Base-by-base conservation (phyloP, 345 rosid species). In the Corchorus capsularis region DNA sequence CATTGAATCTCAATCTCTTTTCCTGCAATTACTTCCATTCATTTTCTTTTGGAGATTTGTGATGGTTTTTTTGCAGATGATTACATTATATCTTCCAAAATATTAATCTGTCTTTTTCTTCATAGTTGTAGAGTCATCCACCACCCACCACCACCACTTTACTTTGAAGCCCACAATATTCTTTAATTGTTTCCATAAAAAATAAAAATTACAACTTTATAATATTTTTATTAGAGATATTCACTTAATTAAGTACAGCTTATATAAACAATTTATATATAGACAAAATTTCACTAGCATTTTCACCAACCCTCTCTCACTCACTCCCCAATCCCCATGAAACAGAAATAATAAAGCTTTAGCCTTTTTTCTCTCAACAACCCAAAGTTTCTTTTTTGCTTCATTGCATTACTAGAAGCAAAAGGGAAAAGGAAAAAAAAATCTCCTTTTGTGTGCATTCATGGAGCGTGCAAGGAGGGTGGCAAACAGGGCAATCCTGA, bases 401-500 rank as follows among this genome's bases (percentile, higher is more conserved):
- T 34, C 14, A 14, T 72, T 61, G n/a, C 77, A 0, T 69, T 68
- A 49, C 68, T 17, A 16, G 17, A 49, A 10, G 43, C 49, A 49
- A 1, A 39, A 32, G 43, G 3, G n/a, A 1, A 56, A 32, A 13
- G 37, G 15, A 73, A 47, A 60, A 3, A 53, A 45, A 39, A 60
- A 50, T 19, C n/a, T 69, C 46, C 41, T 59, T 71, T 27, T 71
- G 14, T 63, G 11, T 50, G 19, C 74, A 34, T 50, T 50, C 74
- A 94, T 94, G 99, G 99, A 94, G 82, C 95, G 98, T 20, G 98
- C 98, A 63, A 86, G 99, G 93, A 78, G 85, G 80, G 80, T 93
- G 63, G 95, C 97, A 5, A 92, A 84, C 95, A 78, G 95, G 83
- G 97, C 95, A 47, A 84, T 90, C 88, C 82, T 93, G 54, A 90